These are phyloP conservation scores for Hyaloperonospora brassicae DNA, from an alignment of 352 stramenopile genomes.

Conservation along the genomic window DNA sequence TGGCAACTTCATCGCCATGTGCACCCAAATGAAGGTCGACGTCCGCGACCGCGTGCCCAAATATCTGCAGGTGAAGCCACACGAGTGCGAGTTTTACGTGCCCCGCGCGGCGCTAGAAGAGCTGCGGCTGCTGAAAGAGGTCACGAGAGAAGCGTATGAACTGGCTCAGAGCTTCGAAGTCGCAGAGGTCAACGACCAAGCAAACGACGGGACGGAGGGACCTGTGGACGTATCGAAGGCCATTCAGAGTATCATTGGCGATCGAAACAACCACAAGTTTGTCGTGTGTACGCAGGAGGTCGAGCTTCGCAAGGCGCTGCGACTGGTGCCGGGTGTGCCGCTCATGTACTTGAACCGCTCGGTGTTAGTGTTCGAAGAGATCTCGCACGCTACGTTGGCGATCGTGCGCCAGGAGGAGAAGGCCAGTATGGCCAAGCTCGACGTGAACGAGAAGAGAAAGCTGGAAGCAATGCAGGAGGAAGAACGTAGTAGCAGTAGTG, in stretches of 20 bases:
- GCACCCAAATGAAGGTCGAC: slow-evolving; percentile 82
- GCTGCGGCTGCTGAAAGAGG: slow-evolving; percentile 60
- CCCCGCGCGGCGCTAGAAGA: slow-evolving; percentile 57
- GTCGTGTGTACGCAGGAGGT: slow-evolving; percentile 82
- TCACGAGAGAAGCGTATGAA: slow-evolving; percentile 51
- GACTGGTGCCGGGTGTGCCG: slow-evolving; percentile 58
- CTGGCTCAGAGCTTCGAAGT: slow-evolving; percentile 64
- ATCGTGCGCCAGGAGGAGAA: slow-evolving; percentile 80
- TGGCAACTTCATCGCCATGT: slow-evolving; percentile 85
- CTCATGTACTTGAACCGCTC: slow-evolving; percentile 85
- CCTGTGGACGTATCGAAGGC: slow-evolving; percentile 44
- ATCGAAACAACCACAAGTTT: slow-evolving; percentile 77
- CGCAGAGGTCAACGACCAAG: slow-evolving; percentile 35
- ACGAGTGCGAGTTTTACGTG: slow-evolving; percentile 70
- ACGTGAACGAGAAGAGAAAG: slow-evolving; percentile 71
- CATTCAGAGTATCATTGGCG: slow-evolving; percentile 49
- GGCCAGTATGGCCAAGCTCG: slow-evolving; percentile 53
- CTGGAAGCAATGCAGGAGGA: slow-evolving; percentile 42
- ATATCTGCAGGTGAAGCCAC: slow-evolving; percentile 72
- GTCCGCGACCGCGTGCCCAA: slow-evolving; percentile 68
- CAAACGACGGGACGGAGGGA: slow-evolving; percentile 15
- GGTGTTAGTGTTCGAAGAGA: slow-evolving; percentile 83
- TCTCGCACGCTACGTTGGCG: slow-evolving; percentile 61
- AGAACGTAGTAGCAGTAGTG: not conserved
- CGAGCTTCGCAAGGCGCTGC: slow-evolving; percentile 68